Evolutionary conservation across 2,329 filamentous ascomycete species (phyloP), one percentile per base, ranked within the genome.

Genomic region (Podosphaera fusca): DNA sequence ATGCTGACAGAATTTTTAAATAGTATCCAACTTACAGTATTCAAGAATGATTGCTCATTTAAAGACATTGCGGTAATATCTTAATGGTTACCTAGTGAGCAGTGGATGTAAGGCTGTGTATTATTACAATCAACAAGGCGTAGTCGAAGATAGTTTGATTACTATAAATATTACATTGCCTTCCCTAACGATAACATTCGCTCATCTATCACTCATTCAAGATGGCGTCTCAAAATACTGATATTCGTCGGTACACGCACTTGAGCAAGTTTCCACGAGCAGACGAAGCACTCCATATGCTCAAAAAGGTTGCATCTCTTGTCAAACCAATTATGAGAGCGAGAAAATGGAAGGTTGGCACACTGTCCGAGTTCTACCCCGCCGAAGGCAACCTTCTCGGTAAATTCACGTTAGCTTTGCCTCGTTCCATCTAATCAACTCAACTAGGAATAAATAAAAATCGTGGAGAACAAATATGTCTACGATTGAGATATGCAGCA

Each of bases 311-410:
- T 46, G 87, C 87, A 2, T 94, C 88, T 33, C 71, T 94, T 58
- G 89, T 95, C 60, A 95, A 95, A 68, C 90, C 90, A 21, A 86
- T 96, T 60, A 96, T 96, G 89, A 78, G 87, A 61, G 87, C 87
- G 53, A 80, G 86, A 49, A 76, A 76, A 57, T 96, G 88, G 86
- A 82, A 74, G 60, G 86, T 96, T 38, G 75, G 77, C 34, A 79
- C 85, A 53, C 75, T 96, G 14, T 80, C 82, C 54, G 90, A 96
- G 68, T 95, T 96, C 70, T 85, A 86, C 59, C 90, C 90, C 0
- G 73, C 79, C 10, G 76, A 92, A 63, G 70, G 73, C 36, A 85
- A 84, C 62, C 73, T 95, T 1, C 71, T 94, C 46, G 89, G 86
- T 75, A 69, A 49, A 69, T 63, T 35, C 6, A 10, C 4, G 35